Conservation (phyloP, 1,139 yeast genomes). For the Casaregolazyma lundiana region DNA sequence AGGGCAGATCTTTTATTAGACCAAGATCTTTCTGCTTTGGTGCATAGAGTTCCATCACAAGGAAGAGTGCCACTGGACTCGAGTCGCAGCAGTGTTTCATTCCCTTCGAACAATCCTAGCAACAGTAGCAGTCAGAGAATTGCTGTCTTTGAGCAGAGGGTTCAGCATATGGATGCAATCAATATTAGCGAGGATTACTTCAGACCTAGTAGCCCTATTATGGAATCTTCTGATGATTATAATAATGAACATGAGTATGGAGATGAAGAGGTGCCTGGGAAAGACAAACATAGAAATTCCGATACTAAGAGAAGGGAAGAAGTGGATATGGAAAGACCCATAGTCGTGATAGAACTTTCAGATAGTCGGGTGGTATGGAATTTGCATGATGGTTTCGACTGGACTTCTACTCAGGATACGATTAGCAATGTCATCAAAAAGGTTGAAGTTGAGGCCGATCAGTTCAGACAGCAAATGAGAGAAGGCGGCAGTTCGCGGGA, state of each 20-base stretch:
- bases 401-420: slow-evolving; percentile 71
- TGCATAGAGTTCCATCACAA: slow-evolving; percentile 2
- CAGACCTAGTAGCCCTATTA: slow-evolving; percentile 17
- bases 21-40: slow-evolving; percentile 26
- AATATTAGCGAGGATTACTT: slow-evolving; percentile 49
- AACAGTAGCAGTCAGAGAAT: slow-evolving; percentile 9
- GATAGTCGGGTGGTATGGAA: slow-evolving; percentile 40
- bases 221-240: not conserved
- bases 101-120: slow-evolving; percentile 5
- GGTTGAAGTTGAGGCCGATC: slow-evolving; percentile 49
- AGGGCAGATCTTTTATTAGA: slow-evolving; percentile 33
- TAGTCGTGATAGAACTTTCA: slow-evolving; percentile 12
- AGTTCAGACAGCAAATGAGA: slow-evolving; percentile 23
- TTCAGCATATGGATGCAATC: slow-evolving; percentile 22
- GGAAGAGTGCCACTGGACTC: not conserved
- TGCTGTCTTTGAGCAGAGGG: slow-evolving; percentile 26
- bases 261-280: not conserved
- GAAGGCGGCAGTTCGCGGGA: slow-evolving; percentile 8
- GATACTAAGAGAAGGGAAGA: not conserved
- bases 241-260: not conserved
- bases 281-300: not conserved
- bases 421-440: slow-evolving; percentile 60
- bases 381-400: slow-evolving; percentile 87
- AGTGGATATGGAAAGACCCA: not conserved
- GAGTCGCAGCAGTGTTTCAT: slow-evolving; percentile 4